Evolutionary conservation across 345 rosid genomes (phyloP).

Genomic region (Hibiscus mutabilis): DNA sequence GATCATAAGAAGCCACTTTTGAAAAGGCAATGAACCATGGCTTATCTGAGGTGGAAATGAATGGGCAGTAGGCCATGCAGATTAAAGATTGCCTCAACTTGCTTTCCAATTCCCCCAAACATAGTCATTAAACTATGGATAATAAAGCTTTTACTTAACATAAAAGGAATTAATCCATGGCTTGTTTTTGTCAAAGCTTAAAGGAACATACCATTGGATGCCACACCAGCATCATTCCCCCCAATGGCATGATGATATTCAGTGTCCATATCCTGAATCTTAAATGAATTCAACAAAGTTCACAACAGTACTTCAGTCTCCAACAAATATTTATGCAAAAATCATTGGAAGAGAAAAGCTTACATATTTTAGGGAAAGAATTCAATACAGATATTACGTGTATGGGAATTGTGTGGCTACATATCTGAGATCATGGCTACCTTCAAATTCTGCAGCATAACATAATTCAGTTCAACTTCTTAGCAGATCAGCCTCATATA

Average conservation of each 20-base stretch:
- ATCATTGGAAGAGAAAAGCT: neutral
- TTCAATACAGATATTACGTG: too few relatives aligned
- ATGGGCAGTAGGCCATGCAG: neutral
- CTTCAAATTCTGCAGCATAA: too few relatives aligned
- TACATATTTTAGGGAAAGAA: neutral
- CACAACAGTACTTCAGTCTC: neutral
- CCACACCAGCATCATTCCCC: constrained; percentile 7
- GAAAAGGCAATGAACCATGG: neutral
- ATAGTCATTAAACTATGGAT: constrained; percentile 6
- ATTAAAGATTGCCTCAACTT: neutral
- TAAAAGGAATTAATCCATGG: neutral
- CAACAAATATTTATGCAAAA: neutral
- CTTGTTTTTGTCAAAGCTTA: neutral
- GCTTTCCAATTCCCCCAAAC: constrained; percentile 1
- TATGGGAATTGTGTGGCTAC: too few relatives aligned
- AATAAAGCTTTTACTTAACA: neutral
- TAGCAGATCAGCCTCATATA: too few relatives aligned
- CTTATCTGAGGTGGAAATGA: constrained; percentile 18
- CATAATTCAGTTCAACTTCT: too few relatives aligned
- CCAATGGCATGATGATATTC: constrained; percentile 4
- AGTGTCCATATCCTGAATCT: neutral
- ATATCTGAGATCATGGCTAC: too few relatives aligned
- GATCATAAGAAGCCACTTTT: neutral
- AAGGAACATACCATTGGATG: neutral
- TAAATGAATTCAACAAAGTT: neutral